Base-by-base conservation (phyloP, 768 basidiomycete species). In the Cystobasidium ongulense region DNA sequence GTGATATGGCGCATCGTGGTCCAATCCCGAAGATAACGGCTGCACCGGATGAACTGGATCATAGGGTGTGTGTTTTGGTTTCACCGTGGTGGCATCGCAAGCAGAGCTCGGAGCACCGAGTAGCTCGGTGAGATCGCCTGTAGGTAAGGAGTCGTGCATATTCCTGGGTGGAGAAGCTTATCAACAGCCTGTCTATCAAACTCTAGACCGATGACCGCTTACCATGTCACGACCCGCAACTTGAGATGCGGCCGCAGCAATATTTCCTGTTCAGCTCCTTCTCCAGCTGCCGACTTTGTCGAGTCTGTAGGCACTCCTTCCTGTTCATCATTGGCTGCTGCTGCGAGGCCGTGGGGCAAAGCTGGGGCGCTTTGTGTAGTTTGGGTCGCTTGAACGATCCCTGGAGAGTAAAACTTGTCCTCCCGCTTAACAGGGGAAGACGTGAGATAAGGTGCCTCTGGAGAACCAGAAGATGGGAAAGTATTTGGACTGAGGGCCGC, bases 51-150 rank as follows among this genome's bases (percentile, higher is more conserved):
- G 18, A n/a, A 38, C 1, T 65, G 61, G 73, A 29, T 61, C 57
- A 66, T 76, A 50, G 41, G 59, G 27, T 29, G 57, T 33, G 38
- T 62, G 5, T 53, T 33, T 31, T 36, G 31, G 27, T n/a, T 54
- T 54, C 73, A 31, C 59, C 21, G 25, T 61, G 25, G 17, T 74
- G 43, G 35, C 8, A 33, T 33, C 25, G 59, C 36, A 31, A 25
- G 38, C 41, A 36, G 70, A 31, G 15, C 38, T 74, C 36, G 72
- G 61, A 65, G 18, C 23, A 33, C 78, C 78, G 13, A 79, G 74
- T 57, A 78, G 75, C 35, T 77, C 78, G 29, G 75, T 73, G 1
- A 79, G 62, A 71, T 79, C 78, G 21, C 77, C 78, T 1, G 66
- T 41, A 0, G 78, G 78, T 4, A 79, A 76, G 8, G 61, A 59